phyloP scores from a whole-genome alignment of 768 basidiomycete genomes.

The Suillus lakei region DNA sequence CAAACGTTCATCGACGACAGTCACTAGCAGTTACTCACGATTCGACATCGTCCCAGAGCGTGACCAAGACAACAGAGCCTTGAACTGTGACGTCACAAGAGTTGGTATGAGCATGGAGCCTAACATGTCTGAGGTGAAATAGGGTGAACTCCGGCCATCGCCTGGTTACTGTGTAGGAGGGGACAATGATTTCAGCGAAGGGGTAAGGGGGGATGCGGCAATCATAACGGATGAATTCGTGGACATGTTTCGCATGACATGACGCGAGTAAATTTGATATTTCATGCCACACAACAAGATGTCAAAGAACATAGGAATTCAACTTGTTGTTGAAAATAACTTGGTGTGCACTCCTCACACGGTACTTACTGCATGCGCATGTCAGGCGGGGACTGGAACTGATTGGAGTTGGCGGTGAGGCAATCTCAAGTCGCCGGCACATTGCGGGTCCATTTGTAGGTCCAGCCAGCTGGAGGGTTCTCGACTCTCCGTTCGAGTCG shows the following conservation, averaged over 20 bases:
- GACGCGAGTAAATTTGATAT: background rate
- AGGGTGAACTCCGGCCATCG: background rate
- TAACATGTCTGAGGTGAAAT: background rate
- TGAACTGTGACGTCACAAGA: background rate
- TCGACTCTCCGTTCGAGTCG: background rate
- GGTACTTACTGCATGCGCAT: background rate
- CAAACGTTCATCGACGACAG: background rate
- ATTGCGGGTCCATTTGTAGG: background rate
- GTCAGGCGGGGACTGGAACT: background rate
- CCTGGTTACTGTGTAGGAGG: background rate
- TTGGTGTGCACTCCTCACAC: background rate
- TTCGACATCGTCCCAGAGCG: background rate
- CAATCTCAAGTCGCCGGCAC: background rate
- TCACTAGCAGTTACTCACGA: background rate
- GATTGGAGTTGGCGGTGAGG: background rate
- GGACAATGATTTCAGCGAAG: background rate
- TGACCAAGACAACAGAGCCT: background rate
- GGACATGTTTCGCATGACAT: background rate
- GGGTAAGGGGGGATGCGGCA: background rate
- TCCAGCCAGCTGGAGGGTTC: too few species aligned
- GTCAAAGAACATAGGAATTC: background rate
- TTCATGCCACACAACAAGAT: background rate
- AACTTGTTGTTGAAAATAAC: background rate
- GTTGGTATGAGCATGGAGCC: background rate
- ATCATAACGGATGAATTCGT: background rate